Conservation (phyloP, 2,329 filamentous ascomycete genomes). For the Emmonsiellopsis sp. region DNA sequence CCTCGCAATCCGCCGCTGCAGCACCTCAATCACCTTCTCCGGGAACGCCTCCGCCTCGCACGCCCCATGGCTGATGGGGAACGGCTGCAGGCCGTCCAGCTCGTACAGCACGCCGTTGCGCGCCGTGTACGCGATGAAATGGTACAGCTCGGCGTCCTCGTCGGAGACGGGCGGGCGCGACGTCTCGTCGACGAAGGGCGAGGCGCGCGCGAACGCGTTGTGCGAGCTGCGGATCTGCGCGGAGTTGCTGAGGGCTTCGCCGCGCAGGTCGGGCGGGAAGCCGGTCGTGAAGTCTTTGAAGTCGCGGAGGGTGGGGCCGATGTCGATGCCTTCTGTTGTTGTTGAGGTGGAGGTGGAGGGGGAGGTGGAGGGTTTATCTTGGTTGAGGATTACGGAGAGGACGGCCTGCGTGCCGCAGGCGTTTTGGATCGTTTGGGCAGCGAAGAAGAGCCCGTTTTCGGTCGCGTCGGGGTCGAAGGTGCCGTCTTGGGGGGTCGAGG, state of each 20-base stretch:
- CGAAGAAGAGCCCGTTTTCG: constrained; percentile 73
- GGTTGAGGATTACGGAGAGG: constrained; percentile 83
- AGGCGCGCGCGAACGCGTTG: constrained; percentile 81
- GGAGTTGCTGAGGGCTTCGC: constrained; percentile 62
- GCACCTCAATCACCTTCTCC: constrained; percentile 71
- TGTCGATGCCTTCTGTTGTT: constrained; percentile 46
- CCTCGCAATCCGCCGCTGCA: constrained; percentile 71
- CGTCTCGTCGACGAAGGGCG: constrained; percentile 89
- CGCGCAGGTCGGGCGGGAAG: constrained; percentile 66
- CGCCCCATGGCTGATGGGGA: constrained; percentile 77
- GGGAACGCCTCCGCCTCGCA: constrained; percentile 66
- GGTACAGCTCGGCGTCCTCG: constrained; percentile 76
- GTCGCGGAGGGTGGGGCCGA: constrained; percentile 60
- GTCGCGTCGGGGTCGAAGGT: constrained; percentile 66
- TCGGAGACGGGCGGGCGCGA: constrained; percentile 58
- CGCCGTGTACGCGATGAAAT: constrained; percentile 92
- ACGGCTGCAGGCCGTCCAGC: constrained; percentile 86
- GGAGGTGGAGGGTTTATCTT: constrained; percentile 36
- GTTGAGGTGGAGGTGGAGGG: constrained; percentile 7
- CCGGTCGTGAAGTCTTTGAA: constrained; percentile 85
- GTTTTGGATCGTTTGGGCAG: constrained; percentile 95
- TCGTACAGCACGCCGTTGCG: constrained; percentile 79
- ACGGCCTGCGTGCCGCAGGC: constrained; percentile 95
- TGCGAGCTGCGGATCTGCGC: constrained; percentile 67
- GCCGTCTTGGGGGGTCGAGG: constrained; percentile 66